Evolutionary conservation across 2,329 filamentous ascomycete species (phyloP).

Genomic region (Chalaropsis ovoidea): DNA sequence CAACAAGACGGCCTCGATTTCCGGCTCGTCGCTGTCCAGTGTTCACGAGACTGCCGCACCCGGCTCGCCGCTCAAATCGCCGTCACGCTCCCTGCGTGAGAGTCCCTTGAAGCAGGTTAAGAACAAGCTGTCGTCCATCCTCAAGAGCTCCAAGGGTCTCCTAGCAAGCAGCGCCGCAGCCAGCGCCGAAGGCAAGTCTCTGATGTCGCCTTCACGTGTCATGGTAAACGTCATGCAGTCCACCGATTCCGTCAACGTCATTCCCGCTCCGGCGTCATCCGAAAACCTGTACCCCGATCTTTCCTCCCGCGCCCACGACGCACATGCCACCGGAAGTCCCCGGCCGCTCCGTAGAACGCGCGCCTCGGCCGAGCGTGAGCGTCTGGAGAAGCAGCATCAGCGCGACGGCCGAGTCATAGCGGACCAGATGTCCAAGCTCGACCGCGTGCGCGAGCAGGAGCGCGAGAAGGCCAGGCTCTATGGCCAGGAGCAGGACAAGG

Average conservation of each 20-base stretch:
- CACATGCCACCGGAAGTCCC: constrained; percentile 32
- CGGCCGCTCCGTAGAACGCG: constrained; percentile 41
- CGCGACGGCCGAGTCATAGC: constrained; percentile 53
- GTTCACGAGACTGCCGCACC: constrained; percentile 34
- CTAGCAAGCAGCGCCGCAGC: constrained; percentile 64
- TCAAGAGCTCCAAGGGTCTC: constrained; percentile 77
- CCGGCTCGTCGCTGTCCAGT: constrained; percentile 44
- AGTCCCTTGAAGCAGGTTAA: constrained; percentile 86
- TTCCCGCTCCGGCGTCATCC: constrained; percentile 28
- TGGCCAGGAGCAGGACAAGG: constrained; percentile 48
- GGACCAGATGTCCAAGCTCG: constrained; percentile 52
- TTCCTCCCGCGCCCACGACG: constrained; percentile 23
- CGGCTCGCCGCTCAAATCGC: constrained; percentile 45
- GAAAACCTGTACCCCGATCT: constrained; percentile 41
- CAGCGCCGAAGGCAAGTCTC: constrained; percentile 52
- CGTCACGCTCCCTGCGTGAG: constrained; percentile 50
- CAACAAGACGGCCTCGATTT: constrained; percentile 40
- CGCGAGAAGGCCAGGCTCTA: constrained; percentile 55
- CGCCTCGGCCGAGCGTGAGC: constrained; percentile 51
- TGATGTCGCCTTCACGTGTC: constrained; percentile 47
- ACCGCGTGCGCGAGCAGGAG: constrained; percentile 60
- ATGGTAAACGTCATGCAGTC: constrained; percentile 39
- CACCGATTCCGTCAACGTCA: constrained; percentile 38
- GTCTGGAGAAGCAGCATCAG: constrained; percentile 55
- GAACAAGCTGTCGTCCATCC: constrained; percentile 79